Percentiles rank a stretch among this genome's conserved stretches.
phyloP scores from a whole-genome alignment of 164 flowering plant species.

The Chimonanthus praecox region DNA sequence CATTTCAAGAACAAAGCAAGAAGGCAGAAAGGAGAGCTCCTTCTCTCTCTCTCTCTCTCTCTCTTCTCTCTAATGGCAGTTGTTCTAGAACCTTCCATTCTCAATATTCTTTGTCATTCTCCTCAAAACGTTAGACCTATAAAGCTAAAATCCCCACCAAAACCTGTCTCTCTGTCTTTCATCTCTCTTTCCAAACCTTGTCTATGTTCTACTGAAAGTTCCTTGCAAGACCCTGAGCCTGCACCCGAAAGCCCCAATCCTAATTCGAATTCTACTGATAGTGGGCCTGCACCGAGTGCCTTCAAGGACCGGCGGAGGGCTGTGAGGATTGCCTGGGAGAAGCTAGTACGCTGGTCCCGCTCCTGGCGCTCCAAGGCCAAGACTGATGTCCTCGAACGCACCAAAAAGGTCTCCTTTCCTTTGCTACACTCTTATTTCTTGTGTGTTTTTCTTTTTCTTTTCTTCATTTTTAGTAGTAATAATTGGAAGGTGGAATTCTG shows the following conservation, averaged over 20 bases:
- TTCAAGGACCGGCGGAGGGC: conserved; percentile 49
- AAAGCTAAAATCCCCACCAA: neutral
- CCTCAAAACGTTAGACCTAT: conserved; percentile 1
- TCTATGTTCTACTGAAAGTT: conserved; percentile 6
- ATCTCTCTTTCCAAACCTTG: conserved; percentile 10
- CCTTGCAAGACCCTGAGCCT: conserved; percentile 4
- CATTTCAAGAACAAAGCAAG: no score
- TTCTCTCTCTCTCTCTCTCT: conserved; percentile 1
- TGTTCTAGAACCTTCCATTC: conserved; percentile 12
- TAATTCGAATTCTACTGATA: neutral
- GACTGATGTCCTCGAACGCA: conserved; percentile 76
- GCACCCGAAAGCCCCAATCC: conserved; percentile 8
- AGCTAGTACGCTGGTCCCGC: conserved; percentile 91
- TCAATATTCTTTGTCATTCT: conserved; percentile 7
- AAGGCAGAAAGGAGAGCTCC: neutral
- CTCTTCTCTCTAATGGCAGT: conserved; percentile 11
- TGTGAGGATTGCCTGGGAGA: conserved; percentile 91
- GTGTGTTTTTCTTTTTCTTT: neutral
- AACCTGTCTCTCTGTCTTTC: conserved; percentile 4
- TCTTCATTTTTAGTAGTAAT: no score
- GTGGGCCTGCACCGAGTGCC: conserved; percentile 1
- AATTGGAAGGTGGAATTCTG: neutral
- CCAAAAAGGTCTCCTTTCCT: conserved; percentile 54
- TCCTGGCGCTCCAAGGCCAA: conserved; percentile 76
- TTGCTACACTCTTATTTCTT: neutral